phyloP scores from a whole-genome alignment of 1,284 basidiomycete species.

The Pulveroboletus ridleyi region DNA sequence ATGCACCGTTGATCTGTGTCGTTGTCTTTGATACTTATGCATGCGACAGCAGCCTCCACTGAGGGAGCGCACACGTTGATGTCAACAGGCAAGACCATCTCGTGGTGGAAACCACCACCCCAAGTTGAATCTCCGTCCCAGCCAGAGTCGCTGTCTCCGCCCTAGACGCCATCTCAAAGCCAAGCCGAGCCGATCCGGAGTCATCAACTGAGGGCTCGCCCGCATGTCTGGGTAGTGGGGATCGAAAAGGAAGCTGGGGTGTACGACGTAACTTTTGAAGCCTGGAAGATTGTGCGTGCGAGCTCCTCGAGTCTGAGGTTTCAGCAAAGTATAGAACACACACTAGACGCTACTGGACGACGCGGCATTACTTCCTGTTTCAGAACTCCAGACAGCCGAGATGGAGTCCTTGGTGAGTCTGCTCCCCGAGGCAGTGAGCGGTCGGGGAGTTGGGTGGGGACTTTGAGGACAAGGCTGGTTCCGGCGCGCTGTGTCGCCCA shows the following conservation, averaged over 20 bases:
- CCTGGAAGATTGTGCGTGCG: constrained; percentile 15
- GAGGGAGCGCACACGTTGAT: not conserved
- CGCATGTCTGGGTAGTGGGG: not conserved
- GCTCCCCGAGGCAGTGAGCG: constrained; percentile 29
- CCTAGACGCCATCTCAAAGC: constrained; percentile 2
- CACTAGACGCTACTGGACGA: constrained; percentile 16
- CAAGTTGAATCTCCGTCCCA: constrained; percentile 5
- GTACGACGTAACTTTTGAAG: constrained; percentile 30
- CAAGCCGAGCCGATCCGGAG: constrained; percentile 14
- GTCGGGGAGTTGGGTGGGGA: constrained; percentile 29
- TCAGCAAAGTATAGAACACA: constrained; percentile 3
- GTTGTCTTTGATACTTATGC: constrained; percentile 12
- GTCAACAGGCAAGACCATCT: not conserved
- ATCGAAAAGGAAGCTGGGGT: not conserved
- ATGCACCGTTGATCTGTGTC: constrained; percentile 28
- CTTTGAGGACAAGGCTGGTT: constrained; percentile 17
- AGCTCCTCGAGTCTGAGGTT: constrained; percentile 6
- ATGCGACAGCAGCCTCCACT: not conserved
- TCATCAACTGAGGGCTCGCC: constrained; percentile 9
- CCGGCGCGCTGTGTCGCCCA: constrained; percentile 17
- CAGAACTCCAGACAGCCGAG: constrained; percentile 36
- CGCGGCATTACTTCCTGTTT: constrained; percentile 28
- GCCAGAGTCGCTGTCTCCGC: not conserved
- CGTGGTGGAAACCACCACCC: constrained; percentile 25
- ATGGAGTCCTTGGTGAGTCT: constrained; percentile 37